Base-by-base conservation (phyloP, 2,329 filamentous ascomycete species). In the Alternaria brassicicola region DNA sequence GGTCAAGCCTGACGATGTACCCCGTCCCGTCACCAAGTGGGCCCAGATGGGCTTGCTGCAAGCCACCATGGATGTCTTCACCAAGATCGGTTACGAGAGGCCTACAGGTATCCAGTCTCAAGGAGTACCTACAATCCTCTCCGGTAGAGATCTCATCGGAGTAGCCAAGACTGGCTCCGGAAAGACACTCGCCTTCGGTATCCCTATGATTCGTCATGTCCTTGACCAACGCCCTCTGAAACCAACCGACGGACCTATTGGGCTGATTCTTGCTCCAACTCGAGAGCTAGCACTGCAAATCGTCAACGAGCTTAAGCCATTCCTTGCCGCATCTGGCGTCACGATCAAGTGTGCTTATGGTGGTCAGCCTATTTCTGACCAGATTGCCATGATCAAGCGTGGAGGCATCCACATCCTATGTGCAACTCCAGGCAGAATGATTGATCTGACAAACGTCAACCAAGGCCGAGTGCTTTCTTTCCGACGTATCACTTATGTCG, bases 151-250 rank as follows among this genome's bases (percentile, higher is more conserved):
- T 80, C 91, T 97, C 35, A 92, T 99, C 63, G 95, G 93, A 65
- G 93, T 99, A 52, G 95, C 95, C 17, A 98, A 98, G 81, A 99
- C 95, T 25, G 95, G 95, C 5, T 98, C 95, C 25, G 95, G 95
- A 75, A 99, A 99, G 81, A 99, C 95, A 0, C 88, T 98, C 69
- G 95, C 95, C 6, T 99, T 98, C 75, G 80, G 97, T 28, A 85
- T 99, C 42, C 95, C 95, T 35, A 97, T 98, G 92, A 97, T 99
- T 76, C 88, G 95, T 55, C 95, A 99, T 76, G 97, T 98, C 80
- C 95, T 94, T 78, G 95, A 98, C 72, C 95, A 99, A 75, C 84
- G 88, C 48, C 88, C 90, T 0, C 81, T 97, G 17, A 91, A 90
- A 69, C 88, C 90, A 41, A 88, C 89, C 62, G 95, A 99, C 74